A percentile compares a stretch with the other conserved stretches of the same genome.
These are phyloP conservation scores for Cucumis hystrix DNA, from an alignment of 306 rosid genomes.

Conservation along the genomic window DNA sequence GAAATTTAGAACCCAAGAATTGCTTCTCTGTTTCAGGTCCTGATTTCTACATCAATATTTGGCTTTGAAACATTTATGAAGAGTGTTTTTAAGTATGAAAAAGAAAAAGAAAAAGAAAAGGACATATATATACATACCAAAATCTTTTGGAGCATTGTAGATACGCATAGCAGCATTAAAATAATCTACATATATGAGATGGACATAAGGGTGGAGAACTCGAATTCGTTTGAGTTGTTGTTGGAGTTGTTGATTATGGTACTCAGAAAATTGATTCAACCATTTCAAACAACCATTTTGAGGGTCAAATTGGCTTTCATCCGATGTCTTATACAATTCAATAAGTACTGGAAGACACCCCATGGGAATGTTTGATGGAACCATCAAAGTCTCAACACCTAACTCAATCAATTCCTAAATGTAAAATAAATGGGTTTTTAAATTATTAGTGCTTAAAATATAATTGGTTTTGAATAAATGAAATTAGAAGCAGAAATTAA, in stretches of 20 bases:
- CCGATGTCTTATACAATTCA: conserved; percentile 1
- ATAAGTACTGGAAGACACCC: conserved; percentile 21
- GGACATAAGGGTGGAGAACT: conserved; percentile 12
- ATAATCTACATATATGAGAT: conserved; percentile 33
- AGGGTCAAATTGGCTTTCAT: conserved; percentile 7
- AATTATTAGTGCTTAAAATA: no score
- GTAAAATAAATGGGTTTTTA: no score
- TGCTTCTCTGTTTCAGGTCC: no score
- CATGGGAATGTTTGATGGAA: conserved; percentile 31
- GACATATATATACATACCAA: neutral
- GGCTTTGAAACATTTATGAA: no score
- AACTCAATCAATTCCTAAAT: neutral
- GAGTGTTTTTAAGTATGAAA: no score
- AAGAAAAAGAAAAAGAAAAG: no score
- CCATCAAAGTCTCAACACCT: conserved; percentile 30
- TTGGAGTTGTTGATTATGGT: conserved; percentile 27
- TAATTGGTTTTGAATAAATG: no score
- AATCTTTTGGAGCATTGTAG: conserved; percentile 22
- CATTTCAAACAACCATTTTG: conserved; percentile 25
- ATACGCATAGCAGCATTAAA: conserved; percentile 20
- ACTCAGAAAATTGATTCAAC: conserved; percentile 24
- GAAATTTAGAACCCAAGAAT: no score
- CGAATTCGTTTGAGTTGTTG: conserved; percentile 12
- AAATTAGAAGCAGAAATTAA: no score
- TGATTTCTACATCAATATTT: no score